phyloP scores from a whole-genome alignment of 306 rosid genomes.

The Cucumis cinereus region DNA sequence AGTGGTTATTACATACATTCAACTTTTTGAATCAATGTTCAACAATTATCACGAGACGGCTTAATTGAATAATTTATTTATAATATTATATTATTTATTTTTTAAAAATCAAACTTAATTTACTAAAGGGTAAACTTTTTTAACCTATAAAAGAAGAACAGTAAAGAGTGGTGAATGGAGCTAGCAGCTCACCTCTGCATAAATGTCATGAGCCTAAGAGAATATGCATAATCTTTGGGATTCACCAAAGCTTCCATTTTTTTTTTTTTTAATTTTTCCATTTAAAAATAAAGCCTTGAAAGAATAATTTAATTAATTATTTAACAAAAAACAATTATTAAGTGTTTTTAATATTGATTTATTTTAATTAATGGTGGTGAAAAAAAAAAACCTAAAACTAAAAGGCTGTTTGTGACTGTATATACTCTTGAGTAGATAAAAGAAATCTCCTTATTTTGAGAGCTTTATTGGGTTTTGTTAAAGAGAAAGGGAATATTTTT shows the following conservation, averaged over 20 bases:
- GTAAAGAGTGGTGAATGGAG: neutral
- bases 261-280: neutral
- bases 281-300: neutral
- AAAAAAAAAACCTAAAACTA: neutral
- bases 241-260: constrained; percentile 5
- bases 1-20: too few relatives aligned
- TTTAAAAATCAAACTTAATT: neutral
- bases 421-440: constrained; percentile 47
- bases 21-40: too few relatives aligned
- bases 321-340: too few relatives aligned
- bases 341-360: neutral
- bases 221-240: neutral
- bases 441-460: constrained; percentile 15
- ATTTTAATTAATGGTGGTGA: neutral
- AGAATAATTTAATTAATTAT: neutral
- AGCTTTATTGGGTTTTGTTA: constrained; percentile 82
- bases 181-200: neutral
- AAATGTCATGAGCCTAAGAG: neutral
- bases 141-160: neutral
- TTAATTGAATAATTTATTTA: too few relatives aligned
- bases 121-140: too few relatives aligned
- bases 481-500: constrained; percentile 34
- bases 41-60: too few relatives aligned
- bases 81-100: too few relatives aligned
- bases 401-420: constrained; percentile 81